Evolutionary conservation across 2,329 filamentous ascomycete genomes (phyloP).

Genomic region (Penicillium glabrum): DNA sequence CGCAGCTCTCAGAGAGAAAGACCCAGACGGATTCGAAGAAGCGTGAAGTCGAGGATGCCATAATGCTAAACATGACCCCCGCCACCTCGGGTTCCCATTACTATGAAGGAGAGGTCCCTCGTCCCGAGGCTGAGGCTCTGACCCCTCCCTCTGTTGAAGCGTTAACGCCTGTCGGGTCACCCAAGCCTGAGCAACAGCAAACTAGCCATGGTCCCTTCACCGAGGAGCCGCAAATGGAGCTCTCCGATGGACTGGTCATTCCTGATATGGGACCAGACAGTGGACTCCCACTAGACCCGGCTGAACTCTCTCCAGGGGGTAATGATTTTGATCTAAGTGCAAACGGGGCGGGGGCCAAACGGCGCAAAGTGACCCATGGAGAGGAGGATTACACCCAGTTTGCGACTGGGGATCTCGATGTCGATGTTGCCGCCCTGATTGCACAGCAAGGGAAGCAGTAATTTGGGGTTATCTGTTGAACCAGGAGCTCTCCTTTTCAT

Average conservation of each 20-base stretch:
- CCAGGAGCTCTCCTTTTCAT: neutral
- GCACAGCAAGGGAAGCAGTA: constrained; percentile 42
- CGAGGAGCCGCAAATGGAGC: constrained; percentile 10
- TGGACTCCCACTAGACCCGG: constrained; percentile 18
- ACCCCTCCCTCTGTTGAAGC: constrained; percentile 72
- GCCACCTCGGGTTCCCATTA: constrained; percentile 52
- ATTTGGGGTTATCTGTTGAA: neutral
- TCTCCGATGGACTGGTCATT: constrained; percentile 18
- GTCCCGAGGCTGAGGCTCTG: constrained; percentile 80
- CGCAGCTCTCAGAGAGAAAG: constrained; percentile 66
- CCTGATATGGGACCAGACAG: constrained; percentile 18
- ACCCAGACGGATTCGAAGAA: constrained; percentile 76
- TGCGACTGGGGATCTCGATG: constrained; percentile 58
- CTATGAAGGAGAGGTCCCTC: constrained; percentile 37
- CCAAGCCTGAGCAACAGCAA: constrained; percentile 36
- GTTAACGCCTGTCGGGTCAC: constrained; percentile 53
- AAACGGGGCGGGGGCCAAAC: constrained; percentile 43
- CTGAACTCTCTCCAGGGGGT: constrained; percentile 16
- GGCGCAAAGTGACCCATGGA: constrained; percentile 49
- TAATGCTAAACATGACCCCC: constrained; percentile 73
- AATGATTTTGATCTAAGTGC: constrained; percentile 25
- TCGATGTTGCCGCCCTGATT: constrained; percentile 61
- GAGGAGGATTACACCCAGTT: constrained; percentile 48
- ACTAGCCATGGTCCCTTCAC: constrained; percentile 29
- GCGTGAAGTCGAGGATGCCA: constrained; percentile 83